Evolutionary conservation across 371 early-diverging fungal genomes (phyloP).

Genomic region (Rhizopus arrhizus): DNA sequence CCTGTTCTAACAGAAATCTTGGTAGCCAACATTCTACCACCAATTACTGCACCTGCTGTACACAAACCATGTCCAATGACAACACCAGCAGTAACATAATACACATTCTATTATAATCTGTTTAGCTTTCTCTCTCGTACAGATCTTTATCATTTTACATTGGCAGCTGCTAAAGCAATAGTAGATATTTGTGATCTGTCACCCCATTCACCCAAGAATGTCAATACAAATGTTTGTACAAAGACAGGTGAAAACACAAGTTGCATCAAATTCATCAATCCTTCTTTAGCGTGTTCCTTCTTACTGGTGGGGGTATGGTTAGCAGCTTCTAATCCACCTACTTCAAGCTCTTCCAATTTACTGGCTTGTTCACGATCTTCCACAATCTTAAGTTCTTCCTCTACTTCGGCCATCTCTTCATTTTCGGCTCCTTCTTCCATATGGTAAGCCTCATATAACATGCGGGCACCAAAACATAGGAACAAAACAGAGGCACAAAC

Average conservation of each 20-base stretch:
- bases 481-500: slow-evolving; percentile 82
- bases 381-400: slow-evolving; percentile 81
- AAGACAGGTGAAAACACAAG: slow-evolving; percentile 87
- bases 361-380: slow-evolving; percentile 65
- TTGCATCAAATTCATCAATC: slow-evolving; percentile 63
- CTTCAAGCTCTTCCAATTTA: slow-evolving; percentile 58
- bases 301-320: slow-evolving; percentile 8
- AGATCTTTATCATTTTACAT: slow-evolving; percentile 49
- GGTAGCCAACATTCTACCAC: slow-evolving; percentile 88
- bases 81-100: slow-evolving; percentile 85
- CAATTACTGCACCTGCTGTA: slow-evolving; percentile 90
- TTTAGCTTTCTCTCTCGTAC: background rate
- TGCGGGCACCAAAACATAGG: slow-evolving; percentile 87
- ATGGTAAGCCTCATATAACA: slow-evolving; percentile 81
- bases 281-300: slow-evolving; percentile 43
- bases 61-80: slow-evolving; percentile 90
- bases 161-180: slow-evolving; percentile 92
- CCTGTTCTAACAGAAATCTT: slow-evolving; percentile 91
- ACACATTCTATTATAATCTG: slow-evolving; percentile 60
- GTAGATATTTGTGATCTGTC: slow-evolving; percentile 94
- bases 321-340: slow-evolving; percentile 17
- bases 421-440: slow-evolving; percentile 87
- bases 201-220: slow-evolving; percentile 97
- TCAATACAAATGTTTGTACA: slow-evolving; percentile 92
- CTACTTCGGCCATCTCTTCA: slow-evolving; percentile 90